These are phyloP conservation scores for Sabuloglossum arenarium DNA, from an alignment of 495 filamentous ascomycete genomes.

Conservation along the genomic window DNA sequence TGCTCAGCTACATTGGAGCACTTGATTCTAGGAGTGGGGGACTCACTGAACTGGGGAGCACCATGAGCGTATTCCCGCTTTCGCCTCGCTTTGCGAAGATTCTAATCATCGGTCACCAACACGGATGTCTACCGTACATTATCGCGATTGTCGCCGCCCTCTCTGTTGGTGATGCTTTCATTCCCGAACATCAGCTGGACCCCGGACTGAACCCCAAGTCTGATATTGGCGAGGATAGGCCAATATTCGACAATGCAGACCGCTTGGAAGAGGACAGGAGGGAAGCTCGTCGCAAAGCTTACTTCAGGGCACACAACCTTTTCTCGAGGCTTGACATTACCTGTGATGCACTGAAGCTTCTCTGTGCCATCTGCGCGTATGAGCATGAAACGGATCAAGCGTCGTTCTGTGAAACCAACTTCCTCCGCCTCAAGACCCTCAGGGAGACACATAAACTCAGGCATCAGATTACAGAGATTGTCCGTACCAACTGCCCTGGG, in stretches of 20 bases:
- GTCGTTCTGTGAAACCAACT: conserved; percentile 58
- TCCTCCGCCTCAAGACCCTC: conserved; percentile 67
- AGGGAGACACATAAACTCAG: conserved; percentile 71
- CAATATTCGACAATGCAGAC: conserved; percentile 41
- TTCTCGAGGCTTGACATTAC: conserved; percentile 65
- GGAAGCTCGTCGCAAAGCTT: conserved; percentile 38
- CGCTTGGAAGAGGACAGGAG: conserved; percentile 45
- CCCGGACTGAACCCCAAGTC: conserved; percentile 14
- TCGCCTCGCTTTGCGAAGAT: conserved; percentile 83
- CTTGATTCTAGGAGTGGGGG: conserved; percentile 45
- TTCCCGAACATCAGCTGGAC: conserved; percentile 64
- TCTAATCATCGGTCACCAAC: conserved; percentile 64
- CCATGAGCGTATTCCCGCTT: conserved; percentile 73
- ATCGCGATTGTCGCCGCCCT: conserved; percentile 77
- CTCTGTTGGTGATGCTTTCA: conserved; percentile 71
- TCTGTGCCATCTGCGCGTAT: conserved; percentile 65
- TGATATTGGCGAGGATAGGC: conserved; percentile 20
- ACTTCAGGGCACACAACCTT: conserved; percentile 52
- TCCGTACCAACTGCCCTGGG: conserved; percentile 50
- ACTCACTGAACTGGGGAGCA: conserved; percentile 52
- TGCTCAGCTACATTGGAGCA: conserved; percentile 54
- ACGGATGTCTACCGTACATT: conserved; percentile 66
- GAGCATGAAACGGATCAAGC: conserved; percentile 52
- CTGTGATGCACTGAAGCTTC: conserved; percentile 75
- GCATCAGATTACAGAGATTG: conserved; percentile 58